These are phyloP conservation scores for Dendrobium nobile DNA, from an alignment of 106 monocot species.

Conservation along the genomic window DNA sequence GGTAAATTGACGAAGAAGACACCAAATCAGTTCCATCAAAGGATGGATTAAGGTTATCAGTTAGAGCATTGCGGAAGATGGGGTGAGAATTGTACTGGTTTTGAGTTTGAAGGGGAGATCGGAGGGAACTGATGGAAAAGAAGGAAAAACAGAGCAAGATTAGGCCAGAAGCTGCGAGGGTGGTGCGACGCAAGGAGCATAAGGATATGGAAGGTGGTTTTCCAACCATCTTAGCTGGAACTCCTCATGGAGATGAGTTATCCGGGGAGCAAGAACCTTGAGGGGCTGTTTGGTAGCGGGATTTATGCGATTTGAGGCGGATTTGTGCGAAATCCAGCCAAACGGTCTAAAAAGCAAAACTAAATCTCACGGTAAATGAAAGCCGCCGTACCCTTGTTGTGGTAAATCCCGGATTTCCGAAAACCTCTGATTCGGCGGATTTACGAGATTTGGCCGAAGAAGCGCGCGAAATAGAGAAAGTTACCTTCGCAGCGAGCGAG, in stretches of 20 bases:
- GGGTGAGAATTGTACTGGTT: constrained; percentile 8
- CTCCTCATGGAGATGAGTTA: background rate
- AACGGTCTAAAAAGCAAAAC: no score
- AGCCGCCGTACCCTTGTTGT: no score
- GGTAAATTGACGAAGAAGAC: constrained; percentile 46
- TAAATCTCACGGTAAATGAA: no score
- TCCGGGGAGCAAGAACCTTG: no score
- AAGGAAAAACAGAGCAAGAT: constrained; percentile 53
- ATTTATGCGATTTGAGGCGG: no score
- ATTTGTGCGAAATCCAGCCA: no score
- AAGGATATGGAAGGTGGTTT: constrained; percentile 9
- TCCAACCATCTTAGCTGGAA: constrained; percentile 26
- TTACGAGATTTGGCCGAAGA: no score
- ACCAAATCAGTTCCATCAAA: background rate
- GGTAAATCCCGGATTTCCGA: no score
- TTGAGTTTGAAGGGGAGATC: constrained; percentile 17
- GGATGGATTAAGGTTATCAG: background rate
- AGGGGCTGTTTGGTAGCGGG: no score
- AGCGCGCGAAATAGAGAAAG: no score
- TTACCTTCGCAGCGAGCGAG: no score
- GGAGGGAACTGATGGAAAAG: constrained; percentile 63
- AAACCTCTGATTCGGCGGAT: no score
- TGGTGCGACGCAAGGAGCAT: constrained; percentile 28
- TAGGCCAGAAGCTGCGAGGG: constrained; percentile 36
- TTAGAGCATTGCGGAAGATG: background rate